Conservation (phyloP, 2,329 filamentous ascomycete species). For the Dryadomyces sulphureus region DNA sequence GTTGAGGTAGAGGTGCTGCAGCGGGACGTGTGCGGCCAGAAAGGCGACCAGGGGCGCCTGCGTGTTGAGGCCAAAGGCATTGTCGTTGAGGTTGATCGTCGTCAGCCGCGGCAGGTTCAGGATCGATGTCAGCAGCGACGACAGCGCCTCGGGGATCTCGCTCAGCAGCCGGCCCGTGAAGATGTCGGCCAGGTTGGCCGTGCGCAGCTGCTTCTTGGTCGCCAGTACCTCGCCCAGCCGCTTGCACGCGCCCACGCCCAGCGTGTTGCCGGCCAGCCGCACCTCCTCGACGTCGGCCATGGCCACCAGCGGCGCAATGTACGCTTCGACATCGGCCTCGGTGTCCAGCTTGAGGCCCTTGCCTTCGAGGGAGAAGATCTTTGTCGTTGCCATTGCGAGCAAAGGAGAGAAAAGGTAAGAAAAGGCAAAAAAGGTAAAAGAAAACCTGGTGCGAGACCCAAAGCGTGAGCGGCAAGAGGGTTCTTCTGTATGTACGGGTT, state of each 20-base stretch:
- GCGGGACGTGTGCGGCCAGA: constrained; percentile 71
- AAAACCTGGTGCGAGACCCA: not conserved
- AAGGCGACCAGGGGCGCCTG: constrained; percentile 88
- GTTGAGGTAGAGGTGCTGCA: constrained; percentile 91
- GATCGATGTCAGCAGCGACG: constrained; percentile 70
- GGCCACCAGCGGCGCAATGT: constrained; percentile 61
- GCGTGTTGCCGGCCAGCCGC: constrained; percentile 75
- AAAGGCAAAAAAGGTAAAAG: not conserved
- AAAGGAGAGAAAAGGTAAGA: not conserved
- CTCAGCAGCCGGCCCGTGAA: constrained; percentile 87
- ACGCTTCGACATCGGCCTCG: constrained; percentile 69
- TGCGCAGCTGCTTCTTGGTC: constrained; percentile 69
- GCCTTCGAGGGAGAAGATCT: constrained; percentile 80
- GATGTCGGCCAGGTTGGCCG: constrained; percentile 89
- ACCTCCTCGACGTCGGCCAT: constrained; percentile 72
- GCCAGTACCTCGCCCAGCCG: constrained; percentile 70
- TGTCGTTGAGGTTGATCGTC: constrained; percentile 93
- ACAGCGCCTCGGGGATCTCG: constrained; percentile 86
- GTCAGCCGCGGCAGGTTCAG: constrained; percentile 74
- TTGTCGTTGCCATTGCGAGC: constrained; percentile 35
- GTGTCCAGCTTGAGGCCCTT: constrained; percentile 87
- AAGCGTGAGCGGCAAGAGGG: too few relatives aligned
- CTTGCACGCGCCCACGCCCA: constrained; percentile 79
- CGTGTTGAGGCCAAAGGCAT: constrained; percentile 92
- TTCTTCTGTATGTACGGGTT: too few relatives aligned